These are phyloP conservation scores for Tilletiopsis washingtonensis DNA, from an alignment of 1,284 basidiomycete genomes.

Conservation along the genomic window DNA sequence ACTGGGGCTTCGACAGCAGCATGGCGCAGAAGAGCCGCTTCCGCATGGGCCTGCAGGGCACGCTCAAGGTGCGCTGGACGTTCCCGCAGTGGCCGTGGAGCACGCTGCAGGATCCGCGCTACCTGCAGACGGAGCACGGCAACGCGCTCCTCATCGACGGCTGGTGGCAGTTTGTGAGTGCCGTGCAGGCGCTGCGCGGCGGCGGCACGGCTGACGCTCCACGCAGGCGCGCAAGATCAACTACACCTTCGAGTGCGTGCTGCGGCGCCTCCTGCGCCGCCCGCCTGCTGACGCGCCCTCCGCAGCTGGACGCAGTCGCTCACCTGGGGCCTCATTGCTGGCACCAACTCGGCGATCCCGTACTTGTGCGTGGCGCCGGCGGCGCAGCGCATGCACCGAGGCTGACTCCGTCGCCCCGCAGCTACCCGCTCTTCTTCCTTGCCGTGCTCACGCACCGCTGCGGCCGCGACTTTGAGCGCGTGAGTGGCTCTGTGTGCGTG, in stretches of 20 bases:
- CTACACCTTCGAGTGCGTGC: too few species aligned
- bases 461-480: slow-evolving; percentile 49
- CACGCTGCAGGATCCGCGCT: slow-evolving; percentile 79
- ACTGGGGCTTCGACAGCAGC: slow-evolving; percentile 66
- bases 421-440: slow-evolving; percentile 52
- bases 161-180: slow-evolving; percentile 72
- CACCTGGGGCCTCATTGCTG: slow-evolving; percentile 81
- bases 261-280: too few species aligned
- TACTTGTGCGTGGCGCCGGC: too few species aligned
- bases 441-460: slow-evolving; percentile 41
- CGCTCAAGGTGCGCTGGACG: slow-evolving; percentile 65
- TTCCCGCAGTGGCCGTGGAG: slow-evolving; percentile 90
- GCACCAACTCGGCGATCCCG: slow-evolving; percentile 74
- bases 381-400: too few species aligned
- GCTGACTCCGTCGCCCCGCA: slow-evolving; percentile 92
- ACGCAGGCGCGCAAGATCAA: too few species aligned
- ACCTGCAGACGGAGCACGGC: slow-evolving; percentile 88
- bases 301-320: slow-evolving; percentile 65
- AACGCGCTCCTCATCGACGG: slow-evolving; percentile 76
- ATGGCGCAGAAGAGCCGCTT: slow-evolving; percentile 98
- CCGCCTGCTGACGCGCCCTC: too few species aligned
- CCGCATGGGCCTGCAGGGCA: slow-evolving; percentile 86
- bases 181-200: slow-evolving; percentile 62
- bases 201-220: too few species aligned
- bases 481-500: too few species aligned